Percentiles rank a stretch among this genome's conserved stretches.
Conservation (phyloP, 1,284 basidiomycete genomes). For the Mycosarcoma maydis region DNA sequence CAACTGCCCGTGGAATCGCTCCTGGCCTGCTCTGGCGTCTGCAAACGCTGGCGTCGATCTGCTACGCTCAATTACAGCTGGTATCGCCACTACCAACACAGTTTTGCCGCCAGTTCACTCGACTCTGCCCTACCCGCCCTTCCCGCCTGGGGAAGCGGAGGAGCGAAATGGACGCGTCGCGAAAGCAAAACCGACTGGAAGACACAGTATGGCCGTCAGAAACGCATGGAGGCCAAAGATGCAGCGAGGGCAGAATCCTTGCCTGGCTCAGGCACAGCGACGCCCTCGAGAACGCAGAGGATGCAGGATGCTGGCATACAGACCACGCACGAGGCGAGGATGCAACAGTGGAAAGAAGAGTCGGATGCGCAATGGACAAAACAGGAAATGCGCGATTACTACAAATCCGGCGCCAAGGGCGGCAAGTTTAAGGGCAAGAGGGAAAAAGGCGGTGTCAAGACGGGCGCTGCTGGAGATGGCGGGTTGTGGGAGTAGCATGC, state of each 20-base stretch:
- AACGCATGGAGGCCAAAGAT: slow-evolving; percentile 42
- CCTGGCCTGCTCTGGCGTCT: slow-evolving; percentile 49
- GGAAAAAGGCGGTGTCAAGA: slow-evolving; percentile 59
- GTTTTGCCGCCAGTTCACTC: slow-evolving; percentile 28
- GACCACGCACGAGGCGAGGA: slow-evolving; percentile 45
- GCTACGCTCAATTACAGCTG: slow-evolving; percentile 63
- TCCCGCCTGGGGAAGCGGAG: slow-evolving; percentile 40
- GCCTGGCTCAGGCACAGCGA: slow-evolving; percentile 36
- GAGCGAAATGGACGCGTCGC: slow-evolving; percentile 59
- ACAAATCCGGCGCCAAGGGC: slow-evolving; percentile 57
- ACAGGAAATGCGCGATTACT: slow-evolving; percentile 57
- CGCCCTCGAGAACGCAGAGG: slow-evolving; percentile 52
- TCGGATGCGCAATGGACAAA: slow-evolving; percentile 43
- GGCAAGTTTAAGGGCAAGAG: slow-evolving; percentile 61
- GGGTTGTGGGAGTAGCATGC: slow-evolving; percentile 52
- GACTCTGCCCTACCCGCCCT: slow-evolving; percentile 16
- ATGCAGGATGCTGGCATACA: slow-evolving; percentile 49
- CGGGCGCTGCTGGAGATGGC: slow-evolving; percentile 45
- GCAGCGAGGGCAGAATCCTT: slow-evolving; percentile 36
- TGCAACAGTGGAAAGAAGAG: slow-evolving; percentile 58
- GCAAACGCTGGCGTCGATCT: slow-evolving; percentile 53
- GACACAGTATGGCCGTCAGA: slow-evolving; percentile 42
- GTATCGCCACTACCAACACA: slow-evolving; percentile 47
- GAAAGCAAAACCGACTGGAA: slow-evolving; percentile 62
- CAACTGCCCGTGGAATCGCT: slow-evolving; percentile 49